These are phyloP conservation scores for Cladorrhinum sp. DNA, from an alignment of 2,329 filamentous ascomycete genomes.

Conservation along the genomic window DNA sequence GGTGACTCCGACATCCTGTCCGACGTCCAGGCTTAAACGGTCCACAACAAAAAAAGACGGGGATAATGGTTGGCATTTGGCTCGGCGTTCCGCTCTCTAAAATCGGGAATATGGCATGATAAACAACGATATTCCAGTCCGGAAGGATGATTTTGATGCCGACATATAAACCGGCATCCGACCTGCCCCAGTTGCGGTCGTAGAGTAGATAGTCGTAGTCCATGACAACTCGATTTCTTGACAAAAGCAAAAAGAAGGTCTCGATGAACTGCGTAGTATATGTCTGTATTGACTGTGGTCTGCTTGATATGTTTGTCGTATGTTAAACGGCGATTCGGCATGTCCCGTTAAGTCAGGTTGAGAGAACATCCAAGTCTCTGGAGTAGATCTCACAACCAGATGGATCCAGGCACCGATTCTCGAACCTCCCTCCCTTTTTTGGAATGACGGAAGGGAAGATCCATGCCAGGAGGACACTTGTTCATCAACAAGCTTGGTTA, in stretches of 20 bases:
- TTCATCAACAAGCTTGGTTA: background rate
- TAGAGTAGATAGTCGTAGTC: slow-evolving; percentile 25
- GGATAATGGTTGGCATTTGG: slow-evolving; percentile 26
- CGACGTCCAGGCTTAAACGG: slow-evolving; percentile 62
- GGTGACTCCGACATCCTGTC: slow-evolving; percentile 97
- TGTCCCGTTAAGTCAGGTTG: background rate
- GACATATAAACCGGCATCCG: slow-evolving; percentile 15
- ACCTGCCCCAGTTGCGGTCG: slow-evolving; percentile 17
- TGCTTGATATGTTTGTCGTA: background rate
- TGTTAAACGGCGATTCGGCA: background rate
- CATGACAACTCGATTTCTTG: slow-evolving; percentile 23
- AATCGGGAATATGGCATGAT: slow-evolving; percentile 24
- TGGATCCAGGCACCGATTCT: background rate
- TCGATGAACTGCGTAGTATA: background rate
- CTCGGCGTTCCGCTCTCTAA: slow-evolving; percentile 43
- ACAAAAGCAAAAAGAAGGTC: background rate
- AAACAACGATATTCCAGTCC: slow-evolving; percentile 25
- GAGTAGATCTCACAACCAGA: background rate
- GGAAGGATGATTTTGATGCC: slow-evolving; percentile 20
- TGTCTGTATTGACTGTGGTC: background rate
- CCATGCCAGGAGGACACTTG: slow-evolving; percentile 5
- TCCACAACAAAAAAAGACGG: slow-evolving; percentile 13
- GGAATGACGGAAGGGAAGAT: slow-evolving; percentile 1
- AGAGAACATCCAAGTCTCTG: background rate
- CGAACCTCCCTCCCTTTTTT: background rate